Evolutionary conservation across 768 basidiomycete species (phyloP), one percentile per base, ranked within the genome.

Genomic region (Lactarius sp.): DNA sequence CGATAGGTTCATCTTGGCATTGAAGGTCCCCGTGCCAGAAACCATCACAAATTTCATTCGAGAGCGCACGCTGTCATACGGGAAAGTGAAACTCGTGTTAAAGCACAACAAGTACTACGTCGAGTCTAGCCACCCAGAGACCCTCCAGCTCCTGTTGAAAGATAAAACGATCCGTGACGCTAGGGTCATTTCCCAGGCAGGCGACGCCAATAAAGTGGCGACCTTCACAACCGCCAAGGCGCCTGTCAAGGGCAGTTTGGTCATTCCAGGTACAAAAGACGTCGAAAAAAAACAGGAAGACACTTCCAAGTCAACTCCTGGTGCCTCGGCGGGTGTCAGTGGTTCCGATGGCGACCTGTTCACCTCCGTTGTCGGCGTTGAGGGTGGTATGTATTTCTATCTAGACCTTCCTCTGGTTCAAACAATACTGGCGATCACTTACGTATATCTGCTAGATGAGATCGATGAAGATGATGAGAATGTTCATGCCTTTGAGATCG

Each of bases 51-150:
- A 82, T 12, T 92, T 94, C 71, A 98, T 99, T 69, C 87, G 91
- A 69, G 89, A 92, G 66, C 90, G 95, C 67, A 99, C 97, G 0
- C 76, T 94, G 60, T 97, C 95, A 57, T 98, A 98, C 70, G 97
- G 97, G 57, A 99, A 99, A 78, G 92, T 98, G 74, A 96, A 98
- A 72, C 85, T 99, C 53, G 97, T 99, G 7, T 78, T 99, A 68
- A 98, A 99, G 73, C 90, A 98, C 73, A 98, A 98, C 81, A 92
- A 89, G 70, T 98, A 98, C 75, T 98, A 84, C 70, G 92, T 99
- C 70, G 97, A 99, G 74, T 96, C 94, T 34, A 90, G 86, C 68
- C 92, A 97, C 70, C 94, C 95, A 2, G 95, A 98, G 60, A 94
- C 93, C 12, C 80, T 98, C 33, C 90, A 97, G 70, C 77, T 85